Evolutionary conservation across 768 basidiomycete genomes (phyloP), one percentile per base, ranked within the genome.

Genomic region (Phlegmacium glaucopus): DNA sequence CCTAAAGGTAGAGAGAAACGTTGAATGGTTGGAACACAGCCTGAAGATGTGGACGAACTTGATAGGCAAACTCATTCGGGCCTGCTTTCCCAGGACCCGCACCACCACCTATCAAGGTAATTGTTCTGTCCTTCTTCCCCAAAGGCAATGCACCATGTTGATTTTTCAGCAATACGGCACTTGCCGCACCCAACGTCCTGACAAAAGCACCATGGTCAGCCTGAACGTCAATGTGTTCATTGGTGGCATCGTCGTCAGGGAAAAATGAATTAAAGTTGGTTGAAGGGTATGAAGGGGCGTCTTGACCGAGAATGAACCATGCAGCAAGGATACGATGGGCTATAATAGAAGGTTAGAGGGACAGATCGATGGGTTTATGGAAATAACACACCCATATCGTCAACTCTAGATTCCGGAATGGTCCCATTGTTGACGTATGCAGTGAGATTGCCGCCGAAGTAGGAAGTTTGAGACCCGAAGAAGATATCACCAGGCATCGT

Each of bases 111-210:
- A 85, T 70, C 39, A 89, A 54, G 2, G 79, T 77, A 12, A 90
- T 62, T 48, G 67, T 85, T 47, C 77, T 72, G 34, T 66, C 62
- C 47, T 63, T 61, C 42, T 59, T 57, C 0, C 55, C 52, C 60
- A 90, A 56, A 27, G 91, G 80, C 50, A 90, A 61, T 28, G 71
- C 76, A 4, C 70, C 70, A 11, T 69, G 61, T 18, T 67, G 68
- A 59, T 93, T 93, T 74, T 91, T 91, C 52, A 93, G 67, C 22
- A 93, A 70, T 11, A 90, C 85, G 0, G 80, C 82, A 44, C 84
- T 83, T 0, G 87, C 83, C 0, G 84, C 76, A 13, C 84, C 90
- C 39, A 94, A 80, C 58, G 87, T 72, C 27, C 85, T 75, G 16
- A 91, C 85, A 29, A 90, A 57, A 54, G 74, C 68, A 54, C 69